Evolutionary conservation across 192 early-diverging fungal genomes (phyloP).

Genomic region (Coemansia sp.): DNA sequence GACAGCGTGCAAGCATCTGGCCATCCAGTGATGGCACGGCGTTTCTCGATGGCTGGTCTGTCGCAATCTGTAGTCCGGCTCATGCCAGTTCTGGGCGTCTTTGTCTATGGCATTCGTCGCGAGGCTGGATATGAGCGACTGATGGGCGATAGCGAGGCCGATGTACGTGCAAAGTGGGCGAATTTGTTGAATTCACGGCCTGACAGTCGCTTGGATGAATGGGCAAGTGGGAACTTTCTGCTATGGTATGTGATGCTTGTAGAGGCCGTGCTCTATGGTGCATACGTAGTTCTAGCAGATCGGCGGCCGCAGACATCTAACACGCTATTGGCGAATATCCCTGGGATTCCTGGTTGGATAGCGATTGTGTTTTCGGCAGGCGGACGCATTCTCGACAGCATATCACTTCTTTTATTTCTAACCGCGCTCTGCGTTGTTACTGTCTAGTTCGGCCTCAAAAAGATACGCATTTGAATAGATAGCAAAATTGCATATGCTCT

Average conservation of each 20-base stretch:
- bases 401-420: slow-evolving; percentile 32
- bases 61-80: slow-evolving; percentile 27
- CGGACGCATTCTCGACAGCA: slow-evolving; percentile 32
- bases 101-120: slow-evolving; percentile 36
- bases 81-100: slow-evolving; percentile 28
- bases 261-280: slow-evolving; percentile 21
- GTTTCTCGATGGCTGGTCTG: slow-evolving; percentile 35
- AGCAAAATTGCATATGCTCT: not conserved
- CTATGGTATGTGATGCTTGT: slow-evolving; percentile 37
- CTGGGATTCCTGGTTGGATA: slow-evolving; percentile 28
- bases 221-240: slow-evolving; percentile 32
- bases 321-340: slow-evolving; percentile 15
- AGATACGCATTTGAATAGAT: not conserved
- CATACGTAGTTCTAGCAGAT: slow-evolving; percentile 22
- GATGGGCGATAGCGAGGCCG: slow-evolving; percentile 29
- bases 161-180: slow-evolving; percentile 35
- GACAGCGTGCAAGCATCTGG: not conserved
- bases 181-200: slow-evolving; percentile 30
- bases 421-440: slow-evolving; percentile 27
- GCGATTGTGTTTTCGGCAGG: slow-evolving; percentile 18
- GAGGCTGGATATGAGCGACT: slow-evolving; percentile 33
- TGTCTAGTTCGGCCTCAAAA: not conserved
- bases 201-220: slow-evolving; percentile 34
- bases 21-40: slow-evolving; percentile 4
- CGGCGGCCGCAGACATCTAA: slow-evolving; percentile 8